Evolutionary conservation across 257 asterid species (phyloP), one percentile per base, ranked within the genome.

Genomic region (Buddleja alternifolia): DNA sequence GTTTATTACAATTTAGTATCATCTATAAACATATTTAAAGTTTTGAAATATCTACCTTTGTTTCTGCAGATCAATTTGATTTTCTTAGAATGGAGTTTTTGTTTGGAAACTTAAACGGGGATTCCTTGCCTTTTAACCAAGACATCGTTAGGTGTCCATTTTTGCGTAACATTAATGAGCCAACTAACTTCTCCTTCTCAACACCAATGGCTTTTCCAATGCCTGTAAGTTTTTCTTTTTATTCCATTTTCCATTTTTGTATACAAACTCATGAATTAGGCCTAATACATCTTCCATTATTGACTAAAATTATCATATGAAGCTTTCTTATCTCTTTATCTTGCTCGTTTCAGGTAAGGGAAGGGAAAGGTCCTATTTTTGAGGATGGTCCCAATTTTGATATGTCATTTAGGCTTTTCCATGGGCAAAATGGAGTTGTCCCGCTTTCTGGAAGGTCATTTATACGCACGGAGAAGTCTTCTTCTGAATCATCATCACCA

Each of bases 341-440:
- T 53, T 53, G 37, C 60, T 23, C 23, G 37, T 11, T 10, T 42
- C 34, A 90, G 98, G 80, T 17, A 10, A 70, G 63, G 46, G 93
- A 84, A 50, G 85, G 75, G 60, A 90, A 84, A 76, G 96, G 98
- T 63, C 98, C 98, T 34, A 90, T 93, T 66, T 93, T 90, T 71
- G 97, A 90, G 88, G 98, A 93, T 82, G 98, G 95, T 59, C 92
- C 95, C 74, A 90, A 93, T 80, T 93, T 93, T 76, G 95, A 88
- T 61, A 79, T 74, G 85, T 92, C 98, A 23, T 93, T 93, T 74
- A 85, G 92, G 76, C 86, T 90, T 73, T 93, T 93, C 83, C 98
- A 93, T 64, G 98, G 98, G 76, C 91, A 93, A 80, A 84, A 86
- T 48, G 97, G 98, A 24, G 95, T 85, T 12, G 96, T 93, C 55